Evolutionary conservation across 495 filamentous ascomycete genomes (phyloP), one percentile per base, ranked within the genome.

Genomic region (Apodospora peruviana): DNA sequence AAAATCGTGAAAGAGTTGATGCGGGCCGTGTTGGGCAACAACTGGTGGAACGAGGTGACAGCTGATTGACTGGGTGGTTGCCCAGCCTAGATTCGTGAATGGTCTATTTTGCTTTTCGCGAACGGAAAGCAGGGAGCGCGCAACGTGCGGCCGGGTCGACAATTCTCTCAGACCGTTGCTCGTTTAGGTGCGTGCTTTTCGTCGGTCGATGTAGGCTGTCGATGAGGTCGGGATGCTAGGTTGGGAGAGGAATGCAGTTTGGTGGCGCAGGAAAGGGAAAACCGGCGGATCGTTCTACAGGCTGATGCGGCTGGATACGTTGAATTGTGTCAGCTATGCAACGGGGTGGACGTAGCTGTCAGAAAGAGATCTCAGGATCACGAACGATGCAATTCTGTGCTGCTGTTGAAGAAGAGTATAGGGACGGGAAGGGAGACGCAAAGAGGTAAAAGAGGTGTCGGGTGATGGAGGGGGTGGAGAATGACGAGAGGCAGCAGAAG

Each of bases 21-120:
- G 64, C 41, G 50, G 48, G 71, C 72, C 72, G 72, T 75, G 66
- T 68, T 74, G 72, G 72, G 72, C 72, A 65, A 73, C 62, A 61
- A 59, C 50, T 64, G 56, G 55, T 52, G 52, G 50, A 25, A 27
- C 37, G 36, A 19, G 45, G 48, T 37, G 14, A 45, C 43, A 38
- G 52, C 27, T 45, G 52, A 34, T 40, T 48, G 47, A 51, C 32
- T 64, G 49, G 43, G 51, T n/a, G 51, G 56, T 25, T 51, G 47
- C n/a, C n/a, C n/a, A n/a, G 51, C 42, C 43, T 27, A 21, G 32
- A 18, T 47, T 37, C 25, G 46, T n/a, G 27, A 51, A 48, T 27
- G 47, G 29, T 18, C 44, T 45, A n/a, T 38, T 19, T 34, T 22
- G 37, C 9, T 27, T 32, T 35, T 39, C 17, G 19, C 7, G 41